Conservation (phyloP, 805 yeast species). For the Teunomyces cretensis region DNA sequence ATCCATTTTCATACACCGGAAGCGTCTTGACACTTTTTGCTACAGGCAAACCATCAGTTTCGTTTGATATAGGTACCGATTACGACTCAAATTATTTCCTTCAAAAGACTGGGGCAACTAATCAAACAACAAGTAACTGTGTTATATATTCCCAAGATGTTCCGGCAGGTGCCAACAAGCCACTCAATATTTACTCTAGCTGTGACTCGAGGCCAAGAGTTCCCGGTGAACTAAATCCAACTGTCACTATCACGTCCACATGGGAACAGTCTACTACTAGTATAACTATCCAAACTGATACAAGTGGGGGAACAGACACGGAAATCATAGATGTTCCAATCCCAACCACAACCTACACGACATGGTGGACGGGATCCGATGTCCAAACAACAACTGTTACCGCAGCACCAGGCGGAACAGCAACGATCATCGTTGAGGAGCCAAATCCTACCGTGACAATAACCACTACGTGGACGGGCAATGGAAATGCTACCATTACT, state of each 20-base stretch:
- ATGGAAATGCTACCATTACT: constrained; percentile 2
- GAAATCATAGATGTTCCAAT: not conserved
- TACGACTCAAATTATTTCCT: too few relatives aligned
- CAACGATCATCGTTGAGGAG: not conserved
- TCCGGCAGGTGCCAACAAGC: too few relatives aligned
- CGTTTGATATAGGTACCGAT: too few relatives aligned
- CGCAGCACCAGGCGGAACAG: too few relatives aligned
- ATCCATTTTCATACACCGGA: too few relatives aligned
- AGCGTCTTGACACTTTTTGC: too few relatives aligned
- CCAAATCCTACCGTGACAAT: constrained; percentile 7
- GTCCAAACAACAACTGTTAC: not conserved
- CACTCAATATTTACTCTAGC: too few relatives aligned
- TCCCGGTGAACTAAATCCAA: not conserved
- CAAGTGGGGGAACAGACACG: not conserved
- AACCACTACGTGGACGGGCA: constrained; percentile 8
- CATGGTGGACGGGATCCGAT: not conserved
- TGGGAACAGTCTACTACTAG: not conserved
- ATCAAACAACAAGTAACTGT: too few relatives aligned
- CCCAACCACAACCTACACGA: not conserved
- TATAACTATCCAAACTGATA: not conserved
- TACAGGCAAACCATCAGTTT: too few relatives aligned
- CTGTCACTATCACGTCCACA: not conserved
- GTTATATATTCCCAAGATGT: too few relatives aligned
- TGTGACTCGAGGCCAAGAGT: too few relatives aligned
- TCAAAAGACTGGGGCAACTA: too few relatives aligned